Evolutionary conservation across 2,329 filamentous ascomycete species (phyloP).

Genomic region (Beauveria australis): DNA sequence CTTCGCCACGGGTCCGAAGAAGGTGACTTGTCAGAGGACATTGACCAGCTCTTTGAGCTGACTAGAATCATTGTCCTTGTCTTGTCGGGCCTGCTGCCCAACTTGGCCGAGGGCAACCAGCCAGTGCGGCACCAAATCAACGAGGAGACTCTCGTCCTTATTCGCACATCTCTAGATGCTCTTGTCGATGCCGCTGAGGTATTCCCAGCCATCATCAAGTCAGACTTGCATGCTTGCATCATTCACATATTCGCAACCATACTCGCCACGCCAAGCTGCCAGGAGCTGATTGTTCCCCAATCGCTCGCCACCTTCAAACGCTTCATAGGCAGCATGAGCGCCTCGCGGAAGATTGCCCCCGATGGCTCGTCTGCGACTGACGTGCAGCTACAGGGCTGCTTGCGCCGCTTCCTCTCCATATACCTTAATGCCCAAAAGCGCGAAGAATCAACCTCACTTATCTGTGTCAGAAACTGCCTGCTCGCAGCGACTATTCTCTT

Average conservation of each 20-base stretch:
- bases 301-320: constrained; percentile 85
- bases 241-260: constrained; percentile 95
- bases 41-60: constrained; percentile 94
- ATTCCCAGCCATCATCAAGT: constrained; percentile 93
- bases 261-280: constrained; percentile 73
- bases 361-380: constrained; percentile 43
- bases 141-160: constrained; percentile 76
- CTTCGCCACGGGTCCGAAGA: constrained; percentile 49
- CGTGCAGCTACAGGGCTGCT: constrained; percentile 69
- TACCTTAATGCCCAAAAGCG: constrained; percentile 68
- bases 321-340: constrained; percentile 71
- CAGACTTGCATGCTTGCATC: constrained; percentile 91
- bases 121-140: constrained; percentile 69
- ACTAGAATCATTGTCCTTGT: constrained; percentile 95
- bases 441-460: constrained; percentile 65
- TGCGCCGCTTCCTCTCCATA: constrained; percentile 75
- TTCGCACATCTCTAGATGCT: constrained; percentile 73
- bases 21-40: constrained; percentile 84
- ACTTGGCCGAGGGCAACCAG: constrained; percentile 59
- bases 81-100: constrained; percentile 78
- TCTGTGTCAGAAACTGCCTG: constrained; percentile 88
- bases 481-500: constrained; percentile 84
- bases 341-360: constrained; percentile 29
- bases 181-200: constrained; percentile 92
- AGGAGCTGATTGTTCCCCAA: constrained; percentile 81